Base-by-base conservation (phyloP, 306 rosid species). In the Gastrolobium bilobum region DNA sequence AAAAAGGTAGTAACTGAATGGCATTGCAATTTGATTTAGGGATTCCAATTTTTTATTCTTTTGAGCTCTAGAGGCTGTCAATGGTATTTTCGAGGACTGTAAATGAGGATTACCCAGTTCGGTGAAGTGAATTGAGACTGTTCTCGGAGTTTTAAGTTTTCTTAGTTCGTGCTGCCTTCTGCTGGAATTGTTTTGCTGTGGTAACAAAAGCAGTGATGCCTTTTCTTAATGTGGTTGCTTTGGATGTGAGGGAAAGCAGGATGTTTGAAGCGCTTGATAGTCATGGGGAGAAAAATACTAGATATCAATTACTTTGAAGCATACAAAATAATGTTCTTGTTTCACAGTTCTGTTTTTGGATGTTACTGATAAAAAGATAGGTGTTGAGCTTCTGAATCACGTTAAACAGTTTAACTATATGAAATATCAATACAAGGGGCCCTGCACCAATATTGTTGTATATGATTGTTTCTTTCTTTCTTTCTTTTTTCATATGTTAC, bases 121-220 rank as follows among this genome's bases (percentile, higher is more conserved):
- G 4, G 30, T 46, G 14, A 7, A 73, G 44, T 20, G 20, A 33
- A 33, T 80, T 51, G 13, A 37, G 13, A 29, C 5, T 58, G 51
- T 48, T 35, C 33, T 54, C 6, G 9, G 56, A 57, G 7, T 39
- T 73, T 58, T 43, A 44, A 30, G 68, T 31, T 71, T 33, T n/a
- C 39, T 48, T 35, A 9, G 34, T 43, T 52, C 20, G 5, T 60
- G 44, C 9, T 62, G 14, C 67, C 67, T 5, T 11, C 37, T 33
- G 66, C 53, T 81, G 30, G 71, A 46, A 67, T 75, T 67, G 48
- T 7, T 57, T 73, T 46, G 48, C 38, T 20, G 30, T 64, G 53
- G 44, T 52, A 7, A 15, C 33, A 0, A 74, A 30, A 26, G 33
- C 48, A 34, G 8, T 7, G 43, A 2, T 58, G 82, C 11, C 26